Base-by-base conservation (phyloP, 805 yeast species). In the Schizosaccharomyces octosporus region DNA sequence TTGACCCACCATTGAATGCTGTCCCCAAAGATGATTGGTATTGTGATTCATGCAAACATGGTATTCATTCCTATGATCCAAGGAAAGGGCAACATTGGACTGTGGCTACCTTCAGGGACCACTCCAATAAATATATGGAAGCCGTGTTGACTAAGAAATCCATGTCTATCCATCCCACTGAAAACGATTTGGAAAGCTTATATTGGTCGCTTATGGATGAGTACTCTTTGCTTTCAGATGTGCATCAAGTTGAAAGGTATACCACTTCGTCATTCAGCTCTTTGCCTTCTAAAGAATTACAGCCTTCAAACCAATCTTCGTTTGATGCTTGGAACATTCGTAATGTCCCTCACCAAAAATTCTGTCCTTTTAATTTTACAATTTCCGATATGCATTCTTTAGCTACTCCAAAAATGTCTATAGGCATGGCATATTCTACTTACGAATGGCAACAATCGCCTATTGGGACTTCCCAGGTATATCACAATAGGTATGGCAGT, bases 381-480 rank as follows among this genome's bases (percentile, higher is more conserved):
- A 65, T 66, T 57, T 59, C 67, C 9, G 73, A 71, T 57, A 66
- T 90, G 2, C 83, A 95, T 0, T 97, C 97, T 0, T 88, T 89
- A 87, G 87, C 97, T 0, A 79, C 85, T 24, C 97, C 97, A 0
- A 90, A 97, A 97, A 78, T 88, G 2, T 90, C 90, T 67, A 81
- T 89, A 17, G 97, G 97, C 0, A 86, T 94, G 60, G 75, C 86
- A 59, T 81, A 87, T 66, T 84, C 94, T 1, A 87, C 97, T 0
- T 89, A 90, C 69, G 89, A 97, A 71, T 90, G 97, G 96, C 97
- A 89, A 70, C 84, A 86, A 63, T 97, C 90, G 67, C 97, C 90
- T 70, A 97, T 90, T 69, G 87, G 85, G 69, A 86, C 96, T 0
- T 75, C 87, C 63, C 84, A 94, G 60, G 88, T 95, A 4, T 89